phyloP scores from a whole-genome alignment of 805 yeast species.

The Candida arabinofermentans region DNA sequence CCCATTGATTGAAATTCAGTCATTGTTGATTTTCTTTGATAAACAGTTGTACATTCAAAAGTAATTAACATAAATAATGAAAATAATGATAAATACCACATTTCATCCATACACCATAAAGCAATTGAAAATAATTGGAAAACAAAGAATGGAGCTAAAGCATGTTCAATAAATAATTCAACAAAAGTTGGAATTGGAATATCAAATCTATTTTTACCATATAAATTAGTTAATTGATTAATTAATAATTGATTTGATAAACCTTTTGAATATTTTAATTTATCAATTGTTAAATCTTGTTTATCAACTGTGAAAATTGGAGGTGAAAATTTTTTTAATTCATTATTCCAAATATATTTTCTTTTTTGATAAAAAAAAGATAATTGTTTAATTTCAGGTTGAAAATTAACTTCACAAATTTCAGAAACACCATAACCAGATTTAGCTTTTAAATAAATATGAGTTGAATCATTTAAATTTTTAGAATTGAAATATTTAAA shows the following conservation, averaged over 20 bases:
- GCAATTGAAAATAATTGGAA: conserved; percentile 96
- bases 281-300: conserved; percentile 50
- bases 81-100: conserved; percentile 93
- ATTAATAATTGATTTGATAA: conserved; percentile 28
- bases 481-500: conserved; percentile 63
- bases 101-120: conserved; percentile 92
- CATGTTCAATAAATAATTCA: conserved; percentile 94
- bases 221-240: conserved; percentile 46
- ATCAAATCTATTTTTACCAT: conserved; percentile 86
- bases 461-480: conserved; percentile 58
- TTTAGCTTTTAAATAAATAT: conserved; percentile 73
- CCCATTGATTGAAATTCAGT: conserved; percentile 96
- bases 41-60: conserved; percentile 92
- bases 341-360: conserved; percentile 68
- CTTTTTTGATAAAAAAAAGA: conserved; percentile 90
- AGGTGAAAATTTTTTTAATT: conserved; percentile 60
- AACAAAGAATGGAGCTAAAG: conserved; percentile 96
- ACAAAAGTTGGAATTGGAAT: conserved; percentile 90
- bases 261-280: conserved; percentile 46
- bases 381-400: conserved; percentile 48
- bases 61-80: conserved; percentile 88
- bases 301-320: conserved; percentile 78
- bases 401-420: conserved; percentile 60
- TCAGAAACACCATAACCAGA: conserved; percentile 85
- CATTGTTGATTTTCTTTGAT: conserved; percentile 93